Evolutionary conservation across 352 stramenopile species (phyloP), one percentile per base, ranked within the genome.

Genomic region (Phytophthora chlamydospora): DNA sequence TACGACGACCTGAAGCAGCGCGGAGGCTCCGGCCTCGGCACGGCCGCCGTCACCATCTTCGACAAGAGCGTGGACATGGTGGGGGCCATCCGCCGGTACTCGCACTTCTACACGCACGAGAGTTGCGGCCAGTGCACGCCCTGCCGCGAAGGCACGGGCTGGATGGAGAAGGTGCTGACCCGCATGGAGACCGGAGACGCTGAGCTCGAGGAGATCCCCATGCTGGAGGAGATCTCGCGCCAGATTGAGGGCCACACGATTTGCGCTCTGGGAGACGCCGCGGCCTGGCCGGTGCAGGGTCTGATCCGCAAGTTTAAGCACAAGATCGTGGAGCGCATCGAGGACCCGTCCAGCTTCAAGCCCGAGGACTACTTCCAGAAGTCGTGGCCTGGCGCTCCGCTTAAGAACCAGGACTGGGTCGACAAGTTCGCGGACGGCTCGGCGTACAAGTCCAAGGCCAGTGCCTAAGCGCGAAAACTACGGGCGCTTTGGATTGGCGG

Each of bases 241-340:
- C 95, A 99, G 76, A 99, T 99, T 58, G 97, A 99, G 78, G 97
- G 97, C 50, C 97, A 99, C 83, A 99, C 98, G 29, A 99, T 99
- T 78, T 99, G 98, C 80, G 98, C 97, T 27, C 75, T 99, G 11
- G 98, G 97, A 54, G 98, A 99, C 73, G 98, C 98, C 21, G 98
- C 98, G 17, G 97, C 97, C 19, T 99, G 97, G 98, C 98, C 98
- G n/a, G 96, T 99, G 36, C 97, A 99, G 80, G 97, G 98, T 65
- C 79, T 99, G 48, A 97, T 99, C 66, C 83, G 96, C 67, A 98
- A 98, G 78, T 99, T 99, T 78, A 98, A 98, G 78, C 93, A 98
- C 77, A 97, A 99, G 75, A 89, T 99, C 58, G 96, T 99, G 58
- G 93, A 99, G 70, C 94, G 98, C 51, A 98, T 99, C 73, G 95